Evolutionary conservation across 306 rosid genomes (phyloP), one percentile per base, ranked within the genome.

Genomic region (Potentilla sterilis): DNA sequence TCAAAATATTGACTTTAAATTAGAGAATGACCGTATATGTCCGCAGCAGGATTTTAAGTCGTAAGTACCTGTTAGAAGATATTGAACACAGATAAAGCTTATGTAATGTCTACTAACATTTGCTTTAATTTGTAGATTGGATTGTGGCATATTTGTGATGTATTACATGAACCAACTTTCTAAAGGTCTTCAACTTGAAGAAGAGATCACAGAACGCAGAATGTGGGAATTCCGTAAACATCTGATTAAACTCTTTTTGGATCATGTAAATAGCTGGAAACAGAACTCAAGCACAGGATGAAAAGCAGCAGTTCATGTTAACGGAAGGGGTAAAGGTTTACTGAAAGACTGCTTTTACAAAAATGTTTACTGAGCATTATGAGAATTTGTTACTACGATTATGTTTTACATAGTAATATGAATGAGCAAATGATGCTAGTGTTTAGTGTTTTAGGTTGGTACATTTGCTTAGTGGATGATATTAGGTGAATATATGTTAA

Each of bases 81-180:
- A 3, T 24, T 59, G 0, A 0, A 11, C 4, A 59, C 7, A 10
- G 37, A 55, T 2, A 2, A 21, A 55, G 3, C 9, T 21, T 3
- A 58, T 22, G 0, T 24, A 9, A 58, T 37, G 11, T 58, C 37
- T 22, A 58, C 16, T 58, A 22, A 4, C 15, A 24, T 24, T 2
- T 21, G 0, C 4, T 24, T 0, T 58, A 35, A 59, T 59, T 12
- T 24, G 64, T 34, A 58, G 64, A 24, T 59, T 59, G 66, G 66
- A 59, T 59, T 59, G 66, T 15, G 40, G 66, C 40, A 32, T 28
- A 61, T 28, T 32, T 61, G 38, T 61, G 1, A 28, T 61, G 40
- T 61, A 61, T 40, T 61, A 61, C 66, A 61, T 61, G 66, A 61
- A 32, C 32, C 66, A 61, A 61, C 40, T 28, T 32, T 61, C 66